Evolutionary conservation across 257 asterid species (phyloP).

Genomic region (Datura wrightii): DNA sequence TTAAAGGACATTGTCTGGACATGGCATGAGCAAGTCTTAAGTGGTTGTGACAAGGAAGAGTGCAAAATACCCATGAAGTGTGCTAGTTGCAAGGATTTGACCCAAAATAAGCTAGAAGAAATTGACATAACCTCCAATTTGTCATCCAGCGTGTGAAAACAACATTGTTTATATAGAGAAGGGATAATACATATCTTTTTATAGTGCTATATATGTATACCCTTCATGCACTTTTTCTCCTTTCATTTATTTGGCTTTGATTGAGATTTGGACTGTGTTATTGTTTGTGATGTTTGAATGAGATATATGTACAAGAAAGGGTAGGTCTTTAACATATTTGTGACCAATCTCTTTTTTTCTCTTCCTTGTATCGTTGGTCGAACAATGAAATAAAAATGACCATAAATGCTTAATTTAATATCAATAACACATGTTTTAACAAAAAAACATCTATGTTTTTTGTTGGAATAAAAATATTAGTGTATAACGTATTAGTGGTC

Average conservation of each 20-base stretch:
- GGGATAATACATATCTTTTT: constrained; percentile 10
- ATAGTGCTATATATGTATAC: background rate
- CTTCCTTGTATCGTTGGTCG: background rate
- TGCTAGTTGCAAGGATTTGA: constrained; percentile 26
- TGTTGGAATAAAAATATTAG: too few species aligned
- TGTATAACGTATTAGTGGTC: too few species aligned
- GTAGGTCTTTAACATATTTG: background rate
- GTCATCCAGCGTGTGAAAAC: constrained; percentile 14
- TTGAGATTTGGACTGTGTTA: constrained; percentile 9
- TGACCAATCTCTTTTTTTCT: background rate
- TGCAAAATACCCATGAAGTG: constrained; percentile 5
- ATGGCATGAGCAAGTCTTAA: constrained; percentile 42
- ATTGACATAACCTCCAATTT: constrained; percentile 23
- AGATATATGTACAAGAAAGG: background rate
- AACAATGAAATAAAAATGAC: background rate
- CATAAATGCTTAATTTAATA: background rate
- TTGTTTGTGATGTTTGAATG: background rate
- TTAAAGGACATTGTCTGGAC: constrained; percentile 54
- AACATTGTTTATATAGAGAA: background rate
- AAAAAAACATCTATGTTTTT: background rate
- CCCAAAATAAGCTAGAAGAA: constrained; percentile 10
- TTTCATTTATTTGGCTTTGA: constrained; percentile 15
- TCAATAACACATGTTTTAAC: background rate
- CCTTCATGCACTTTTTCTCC: background rate
- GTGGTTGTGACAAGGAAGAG: constrained; percentile 18